Base-by-base conservation (phyloP, 2,329 filamentous ascomycete species). In the Talaromyces sp. region DNA sequence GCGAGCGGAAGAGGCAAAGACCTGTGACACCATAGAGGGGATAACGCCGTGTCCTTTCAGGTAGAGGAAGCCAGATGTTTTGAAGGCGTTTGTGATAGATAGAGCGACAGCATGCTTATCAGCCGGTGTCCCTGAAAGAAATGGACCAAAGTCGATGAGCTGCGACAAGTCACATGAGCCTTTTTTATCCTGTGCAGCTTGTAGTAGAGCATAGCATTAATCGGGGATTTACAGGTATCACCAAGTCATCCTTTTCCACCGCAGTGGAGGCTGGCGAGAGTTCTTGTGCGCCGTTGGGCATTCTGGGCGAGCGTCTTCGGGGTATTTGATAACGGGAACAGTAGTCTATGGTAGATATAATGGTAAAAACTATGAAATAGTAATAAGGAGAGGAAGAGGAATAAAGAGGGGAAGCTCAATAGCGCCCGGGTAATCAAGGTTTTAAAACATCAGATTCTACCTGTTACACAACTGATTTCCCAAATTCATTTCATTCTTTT, bases 21-120 rank as follows among this genome's bases (percentile, higher is more conserved):
- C 81, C 52, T 80, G 72, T 54, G 81, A 70, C 11, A 91, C 75
- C 9, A 81, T 80, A 8, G 81, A 75, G 3, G 82, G 65, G 0
- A 85, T 74, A 55, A 96, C 87, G 36, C 88, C 83, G 61, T 93
- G 86, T 71, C 93, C 89, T 63, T 86, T 86, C 35, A 96, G 83
- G 74, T 96, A 96, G 67, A 97, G 83, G 78, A 97, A 96, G 52
- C 92, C 92, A 2, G 91, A 89, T 1, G 83, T 87, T 65, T 91
- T 88, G 77, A 97, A 96, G 37, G 90, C 91, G 48, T 85, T 69
- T 11, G 93, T 85, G 61, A 96, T 86, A 36, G 87, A 84, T 48
- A 84, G 74, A 19, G 91, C 91, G 1, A 89, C 85, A 39, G 81
- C 74, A 46, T 80, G 76, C 62, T 87, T 88, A 61, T 88, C 77